Evolutionary conservation across 345 rosid species (phyloP), one percentile per base, ranked within the genome.

Genomic region (Turritis glabra): DNA sequence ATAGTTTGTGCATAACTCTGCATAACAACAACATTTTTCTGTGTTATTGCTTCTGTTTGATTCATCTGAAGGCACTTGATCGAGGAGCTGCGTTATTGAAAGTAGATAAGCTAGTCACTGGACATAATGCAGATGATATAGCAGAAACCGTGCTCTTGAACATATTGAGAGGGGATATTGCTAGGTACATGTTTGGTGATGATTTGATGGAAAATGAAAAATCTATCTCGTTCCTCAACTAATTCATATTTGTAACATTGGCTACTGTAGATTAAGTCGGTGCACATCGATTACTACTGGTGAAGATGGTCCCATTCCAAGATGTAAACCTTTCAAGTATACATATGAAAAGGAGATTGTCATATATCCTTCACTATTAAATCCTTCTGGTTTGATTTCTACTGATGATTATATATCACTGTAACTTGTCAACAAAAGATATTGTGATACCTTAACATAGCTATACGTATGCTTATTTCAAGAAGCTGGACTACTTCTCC

Each of bases 401-500:
- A 5, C 30, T 17, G 23, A 27, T 43, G 48, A 4, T 15, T 23
- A 4, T 22, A 65, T 68, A 40, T 43, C 9, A 12, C 8, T 51
- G 7, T 25, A 18, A 27, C 32, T 60, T 74, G 77, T 27, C 19
- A 72, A 44, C 3, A 1, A 8, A 69, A 40, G 0, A 48, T 29
- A 22, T 51, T 79, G 68, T 38, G 80, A 56, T 48, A 74, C 91
- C 93, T 94, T 87, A 82, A 93, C 81, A 11, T 43, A 60, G 35
- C 21, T 74, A 56, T 57, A 94, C 95, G 96, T 94, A 91, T 88
- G 98, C 98, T 57, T 94, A 91, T 77, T 94, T 94, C 87, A 94
- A 90, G 90, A 91, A 80, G 86, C 90, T 90, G 72, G 95, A 94
- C 80, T 94, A 91, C 88, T 91, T 94, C 87, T 94, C 98, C n/a